Base-by-base conservation (phyloP, 306 rosid genomes). In the Vicia sativa region DNA sequence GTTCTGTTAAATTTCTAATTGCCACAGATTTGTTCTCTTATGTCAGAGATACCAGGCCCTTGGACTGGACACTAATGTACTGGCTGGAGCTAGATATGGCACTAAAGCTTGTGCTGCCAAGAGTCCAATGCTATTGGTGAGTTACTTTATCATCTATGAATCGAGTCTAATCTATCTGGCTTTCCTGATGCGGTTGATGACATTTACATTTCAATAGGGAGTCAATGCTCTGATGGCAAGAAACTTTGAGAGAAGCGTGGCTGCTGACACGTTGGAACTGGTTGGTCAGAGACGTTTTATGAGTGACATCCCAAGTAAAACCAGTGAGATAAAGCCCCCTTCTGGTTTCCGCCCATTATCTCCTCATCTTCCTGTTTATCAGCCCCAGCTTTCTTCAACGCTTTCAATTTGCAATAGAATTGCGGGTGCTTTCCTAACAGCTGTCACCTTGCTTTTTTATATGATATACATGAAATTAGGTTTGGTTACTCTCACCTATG, bases 51-150 rank as follows among this genome's bases (percentile, higher is more conserved):
- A 80, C 72, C 88, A 84, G 77, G 74, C 84, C 68, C 84, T 80
- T 46, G 96, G 87, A 44, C 84, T 83, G 48, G 85, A 80, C 78
- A 82, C 85, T 44, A 80, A 79, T 71, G 60, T 86, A 50, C 68
- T 88, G 78, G 91, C 96, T 63, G 90, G 96, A 69, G 96, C 89
- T 1, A 91, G 86, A 77, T 81, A 84, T 74, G 91, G 88, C 15
- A 78, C 80, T 42, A 63, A 84, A 42, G 88, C 80, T 72, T 83
- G 84, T 84, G 89, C 87, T 26, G 85, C 91, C 28, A 88, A 90
- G 83, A 85, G 91, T 57, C 96, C 96, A 67, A 83, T 93, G 98
- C 79, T 80, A 60, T 73, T 85, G 86, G 96, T 93, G 72, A 83
- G 87, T 79, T 65, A 45, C 38, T 66, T 11, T 68, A 44, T 58